phyloP scores from a whole-genome alignment of 75 land plant species.

The Ceratopteris richardii region DNA sequence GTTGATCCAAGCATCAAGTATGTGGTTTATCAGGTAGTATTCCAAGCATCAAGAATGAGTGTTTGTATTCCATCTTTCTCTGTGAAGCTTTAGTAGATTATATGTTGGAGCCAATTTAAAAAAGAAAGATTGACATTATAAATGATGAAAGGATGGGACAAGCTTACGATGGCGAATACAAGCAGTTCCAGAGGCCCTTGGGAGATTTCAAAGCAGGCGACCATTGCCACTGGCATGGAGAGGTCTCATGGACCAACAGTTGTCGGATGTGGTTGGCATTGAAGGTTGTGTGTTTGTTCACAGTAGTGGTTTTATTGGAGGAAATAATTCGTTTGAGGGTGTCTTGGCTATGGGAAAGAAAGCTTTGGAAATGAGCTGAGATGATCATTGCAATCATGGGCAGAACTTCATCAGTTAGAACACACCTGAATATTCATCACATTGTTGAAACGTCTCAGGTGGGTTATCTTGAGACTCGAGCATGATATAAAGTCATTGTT shows the following conservation, averaged over 20 bases:
- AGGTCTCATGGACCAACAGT: slow-evolving; percentile 16
- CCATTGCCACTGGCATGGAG: slow-evolving; percentile 23
- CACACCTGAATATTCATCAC: too few relatives aligned
- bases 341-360: slow-evolving; percentile 18
- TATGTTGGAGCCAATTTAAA: too few relatives aligned
- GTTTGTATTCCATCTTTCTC: neutral
- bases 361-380: slow-evolving; percentile 1
- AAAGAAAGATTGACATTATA: too few relatives aligned
- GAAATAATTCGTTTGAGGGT: slow-evolving; percentile 24
- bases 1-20: slow-evolving; percentile 28
- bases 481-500: too few relatives aligned
- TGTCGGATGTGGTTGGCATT: slow-evolving; percentile 15
- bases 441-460: too few relatives aligned
- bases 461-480: too few relatives aligned
- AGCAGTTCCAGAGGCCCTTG: slow-evolving; percentile 17
- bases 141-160: slow-evolving; percentile 12
- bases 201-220: slow-evolving; percentile 21
- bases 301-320: slow-evolving; percentile 25
- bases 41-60: neutral
- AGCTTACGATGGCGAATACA: slow-evolving; percentile 17
- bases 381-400: too few relatives aligned
- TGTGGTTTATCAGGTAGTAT: slow-evolving; percentile 22
- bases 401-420: too few relatives aligned
- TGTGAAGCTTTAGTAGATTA: too few relatives aligned
- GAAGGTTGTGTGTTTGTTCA: slow-evolving; percentile 20